Conservation (phyloP, 129 eudicot species). For the Saposhnikovia divaricata region DNA sequence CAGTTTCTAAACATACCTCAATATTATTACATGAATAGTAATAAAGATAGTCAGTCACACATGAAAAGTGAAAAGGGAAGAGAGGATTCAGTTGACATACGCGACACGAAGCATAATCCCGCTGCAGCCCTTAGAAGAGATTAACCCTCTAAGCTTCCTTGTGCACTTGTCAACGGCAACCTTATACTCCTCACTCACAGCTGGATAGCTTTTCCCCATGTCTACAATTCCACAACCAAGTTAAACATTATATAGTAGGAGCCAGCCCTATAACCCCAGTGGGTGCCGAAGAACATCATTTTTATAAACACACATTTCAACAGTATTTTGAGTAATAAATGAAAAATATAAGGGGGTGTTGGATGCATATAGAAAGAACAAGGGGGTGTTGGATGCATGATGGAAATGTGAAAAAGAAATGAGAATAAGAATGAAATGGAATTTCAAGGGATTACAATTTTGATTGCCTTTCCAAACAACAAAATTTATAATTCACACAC, state of each 20-base stretch:
- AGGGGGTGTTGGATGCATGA: no score
- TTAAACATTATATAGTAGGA: neutral
- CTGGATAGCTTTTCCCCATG: slow-evolving; percentile 69
- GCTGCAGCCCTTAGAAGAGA: slow-evolving; percentile 58
- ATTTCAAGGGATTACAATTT: no score
- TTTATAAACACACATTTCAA: no score
- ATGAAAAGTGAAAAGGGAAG: neutral
- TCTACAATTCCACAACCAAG: slow-evolving; percentile 5
- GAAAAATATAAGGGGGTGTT: no score
- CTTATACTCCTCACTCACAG: slow-evolving; percentile 57
- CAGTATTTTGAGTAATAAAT: no score
- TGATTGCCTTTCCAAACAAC: no score
- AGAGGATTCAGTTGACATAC: slow-evolving; percentile 24
- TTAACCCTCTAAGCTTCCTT: slow-evolving; percentile 54
- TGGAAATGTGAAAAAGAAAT: no score
- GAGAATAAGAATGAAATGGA: no score
- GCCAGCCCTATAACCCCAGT: neutral
- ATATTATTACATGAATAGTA: neutral
- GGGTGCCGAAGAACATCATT: no score
- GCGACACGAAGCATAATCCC: slow-evolving; percentile 85
- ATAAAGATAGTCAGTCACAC: neutral
- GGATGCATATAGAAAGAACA: no score
- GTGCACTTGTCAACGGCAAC: slow-evolving; percentile 46
- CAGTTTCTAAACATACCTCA: neutral
- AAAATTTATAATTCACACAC: no score